Evolutionary conservation across 2,329 filamentous ascomycete genomes (phyloP), one percentile per base, ranked within the genome.

Genomic region (Sporothrix pseudoabietina): DNA sequence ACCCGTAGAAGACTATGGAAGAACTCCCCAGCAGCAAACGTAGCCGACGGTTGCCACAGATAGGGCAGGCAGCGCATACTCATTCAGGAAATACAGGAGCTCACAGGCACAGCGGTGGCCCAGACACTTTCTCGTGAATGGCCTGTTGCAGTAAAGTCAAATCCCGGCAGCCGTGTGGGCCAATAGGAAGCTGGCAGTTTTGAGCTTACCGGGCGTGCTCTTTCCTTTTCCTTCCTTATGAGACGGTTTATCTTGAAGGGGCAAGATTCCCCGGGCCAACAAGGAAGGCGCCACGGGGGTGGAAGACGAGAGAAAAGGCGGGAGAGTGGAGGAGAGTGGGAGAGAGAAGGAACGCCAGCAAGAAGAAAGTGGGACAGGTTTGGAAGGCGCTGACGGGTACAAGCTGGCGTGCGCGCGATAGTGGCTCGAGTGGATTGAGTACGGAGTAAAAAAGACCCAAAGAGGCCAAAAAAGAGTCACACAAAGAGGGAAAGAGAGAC

Each of bases 141-240:
- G 65, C 26, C 63, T 72, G 65, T 71, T 49, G 2, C 47, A 39
- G 35, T 32, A 57, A 26, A 52, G 52, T 41, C 73, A 72, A 72
- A 74, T 74, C 70, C 73, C 73, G 73, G 70, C 35, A n/a, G 57
- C 65, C 63, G 30, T 26, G 65, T n/a, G 55, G 72, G 70, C 73
- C 73, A 74, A 74, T 74, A 35, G 35, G 69, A 65, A 55, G 47
- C 55, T 26, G 44, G 30, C 12, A 63, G 63, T 49, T 70, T 61
- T 35, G 59, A 72, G 73, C 73, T 72, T 69, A 72, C 70, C 70
- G 22, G 47, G 49, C 57, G 35, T 47, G 65, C 55, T 74, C 63
- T 32, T 69, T 61, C 69, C 69, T 19, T 57, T 39, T 74, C 63
- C 22, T 69, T 61, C 69, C 69, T 19, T 57, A 30, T 74, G 54